Conservation (phyloP, 768 basidiomycete species). For the Galerina sulciceps region DNA sequence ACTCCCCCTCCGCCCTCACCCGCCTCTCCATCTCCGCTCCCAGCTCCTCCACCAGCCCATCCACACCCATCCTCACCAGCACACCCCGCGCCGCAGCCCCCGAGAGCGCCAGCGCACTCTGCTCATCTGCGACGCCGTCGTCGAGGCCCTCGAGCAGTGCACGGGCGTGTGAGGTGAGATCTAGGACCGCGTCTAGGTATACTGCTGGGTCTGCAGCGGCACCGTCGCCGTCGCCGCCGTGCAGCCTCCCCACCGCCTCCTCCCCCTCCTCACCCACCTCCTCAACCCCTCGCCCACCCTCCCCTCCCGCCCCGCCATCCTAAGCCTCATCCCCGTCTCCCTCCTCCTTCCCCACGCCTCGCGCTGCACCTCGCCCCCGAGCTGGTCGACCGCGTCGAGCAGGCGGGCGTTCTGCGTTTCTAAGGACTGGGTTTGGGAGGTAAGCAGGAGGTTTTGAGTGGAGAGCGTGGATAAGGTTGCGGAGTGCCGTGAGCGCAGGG, state of each 20-base stretch:
- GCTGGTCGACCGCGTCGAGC: conserved; percentile 66
- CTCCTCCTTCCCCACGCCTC: conserved; percentile 75
- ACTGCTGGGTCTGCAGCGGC: conserved; percentile 1
- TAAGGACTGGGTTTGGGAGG: conserved; percentile 47
- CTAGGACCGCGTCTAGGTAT: conserved; percentile 17
- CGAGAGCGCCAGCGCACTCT: conserved; percentile 28
- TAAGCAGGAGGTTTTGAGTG: conserved; percentile 48
- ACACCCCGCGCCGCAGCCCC: conserved; percentile 59
- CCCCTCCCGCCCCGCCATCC: conserved; percentile 69
- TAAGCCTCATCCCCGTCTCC: conserved; percentile 69
- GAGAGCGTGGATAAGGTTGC: conserved; percentile 63
- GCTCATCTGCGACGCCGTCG: conserved; percentile 27
- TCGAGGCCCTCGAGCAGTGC: conserved; percentile 29
- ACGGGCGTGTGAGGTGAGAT: conserved; percentile 29
- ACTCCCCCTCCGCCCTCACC: conserved; percentile 42
- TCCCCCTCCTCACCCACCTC: conserved; percentile 57
- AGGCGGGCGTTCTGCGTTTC: conserved; percentile 49
- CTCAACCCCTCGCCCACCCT: conserved; percentile 54
- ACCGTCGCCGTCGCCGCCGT: conserved; percentile 41
- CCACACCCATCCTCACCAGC: conserved; percentile 52
- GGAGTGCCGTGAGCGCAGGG: conserved; percentile 63
- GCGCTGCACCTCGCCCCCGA: conserved; percentile 70
- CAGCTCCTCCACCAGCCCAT: conserved; percentile 60
- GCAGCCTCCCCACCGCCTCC: conserved; percentile 36
- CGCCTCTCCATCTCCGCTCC: conserved; percentile 57